Percentiles rank a stretch among this genome's conserved stretches.
Conservation (phyloP, 176 grass and related monocot species). For the Aegilops bicornis region DNA sequence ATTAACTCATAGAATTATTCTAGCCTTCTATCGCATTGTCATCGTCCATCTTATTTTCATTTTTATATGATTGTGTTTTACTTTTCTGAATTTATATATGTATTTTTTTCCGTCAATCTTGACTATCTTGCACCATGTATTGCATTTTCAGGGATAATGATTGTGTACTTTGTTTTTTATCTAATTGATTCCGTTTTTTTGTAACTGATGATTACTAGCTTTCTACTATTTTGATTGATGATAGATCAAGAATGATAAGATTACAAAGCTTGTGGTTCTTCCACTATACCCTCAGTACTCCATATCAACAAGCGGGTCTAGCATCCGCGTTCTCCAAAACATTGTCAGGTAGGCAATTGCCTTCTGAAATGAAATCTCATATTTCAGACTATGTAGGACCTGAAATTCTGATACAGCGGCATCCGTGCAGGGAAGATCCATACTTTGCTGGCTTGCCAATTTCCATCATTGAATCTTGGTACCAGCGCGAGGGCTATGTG, state of each 20-base stretch:
- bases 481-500: constrained; percentile 89
- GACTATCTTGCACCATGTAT: background rate
- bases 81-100: background rate
- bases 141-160: background rate
- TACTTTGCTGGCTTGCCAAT: constrained; percentile 85
- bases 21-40: background rate
- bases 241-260: constrained; percentile 92
- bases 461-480: constrained; percentile 95
- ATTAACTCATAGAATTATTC: background rate
- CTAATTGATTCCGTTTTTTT: background rate
- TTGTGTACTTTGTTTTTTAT: background rate
- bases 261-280: constrained; percentile 89
- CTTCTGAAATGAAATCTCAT: constrained; percentile 5
- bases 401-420: constrained; percentile 3
- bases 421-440: constrained; percentile 71
- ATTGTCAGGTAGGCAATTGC: constrained; percentile 55
- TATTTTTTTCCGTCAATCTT: background rate
- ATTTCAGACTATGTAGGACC: background rate
- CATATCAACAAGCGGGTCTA: constrained; percentile 97
- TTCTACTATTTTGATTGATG: constrained; percentile 26
- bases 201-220: constrained; percentile 15
- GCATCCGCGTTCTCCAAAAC: constrained; percentile 80
- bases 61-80: background rate
- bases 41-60: background rate
- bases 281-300: constrained; percentile 98